Percentiles rank a stretch among this genome's conserved stretches.
Conservation (phyloP, 768 basidiomycete species). For the Termitomyces heimii region DNA sequence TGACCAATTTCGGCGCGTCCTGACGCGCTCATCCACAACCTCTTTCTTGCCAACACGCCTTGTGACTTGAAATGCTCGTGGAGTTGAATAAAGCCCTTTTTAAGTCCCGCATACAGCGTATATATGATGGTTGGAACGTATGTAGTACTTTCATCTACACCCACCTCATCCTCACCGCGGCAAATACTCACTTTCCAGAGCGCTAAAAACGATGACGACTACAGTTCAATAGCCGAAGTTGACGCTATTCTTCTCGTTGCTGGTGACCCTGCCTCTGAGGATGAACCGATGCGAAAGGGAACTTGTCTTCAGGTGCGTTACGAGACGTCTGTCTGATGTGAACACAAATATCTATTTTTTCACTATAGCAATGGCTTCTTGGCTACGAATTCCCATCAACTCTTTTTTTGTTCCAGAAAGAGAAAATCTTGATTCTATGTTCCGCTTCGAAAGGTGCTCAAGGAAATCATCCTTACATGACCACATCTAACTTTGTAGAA, state of each 20-base stretch:
- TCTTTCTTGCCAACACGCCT: slow-evolving; percentile 7
- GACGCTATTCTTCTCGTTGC: slow-evolving; percentile 70
- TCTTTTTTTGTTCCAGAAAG: slow-evolving; percentile 74
- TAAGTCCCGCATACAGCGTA: slow-evolving; percentile 47
- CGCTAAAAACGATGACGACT: slow-evolving; percentile 66
- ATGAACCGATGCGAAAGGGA: slow-evolving; percentile 87
- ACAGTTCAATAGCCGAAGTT: slow-evolving; percentile 55
- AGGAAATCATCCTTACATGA: neutral
- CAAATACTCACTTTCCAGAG: slow-evolving; percentile 32
- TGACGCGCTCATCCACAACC: slow-evolving; percentile 14
- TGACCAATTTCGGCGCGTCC: slow-evolving; percentile 19
- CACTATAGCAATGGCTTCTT: slow-evolving; percentile 82
- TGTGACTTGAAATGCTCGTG: slow-evolving; percentile 47
- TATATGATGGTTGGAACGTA: slow-evolving; percentile 63
- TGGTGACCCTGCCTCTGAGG: slow-evolving; percentile 78
- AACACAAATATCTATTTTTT: slow-evolving; percentile 12
- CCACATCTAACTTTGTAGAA: slow-evolving; percentile 5
- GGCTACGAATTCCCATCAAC: slow-evolving; percentile 98
- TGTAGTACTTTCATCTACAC: slow-evolving; percentile 18
- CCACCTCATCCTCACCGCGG: slow-evolving; percentile 8
- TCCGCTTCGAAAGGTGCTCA: slow-evolving; percentile 80
- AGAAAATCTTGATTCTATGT: slow-evolving; percentile 74
- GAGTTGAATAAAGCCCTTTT: slow-evolving; percentile 65
- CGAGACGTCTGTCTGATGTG: neutral
- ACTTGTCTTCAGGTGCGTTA: slow-evolving; percentile 83